phyloP scores from a whole-genome alignment of 495 filamentous ascomycete genomes.

The Antarctomyces pellizariae region DNA sequence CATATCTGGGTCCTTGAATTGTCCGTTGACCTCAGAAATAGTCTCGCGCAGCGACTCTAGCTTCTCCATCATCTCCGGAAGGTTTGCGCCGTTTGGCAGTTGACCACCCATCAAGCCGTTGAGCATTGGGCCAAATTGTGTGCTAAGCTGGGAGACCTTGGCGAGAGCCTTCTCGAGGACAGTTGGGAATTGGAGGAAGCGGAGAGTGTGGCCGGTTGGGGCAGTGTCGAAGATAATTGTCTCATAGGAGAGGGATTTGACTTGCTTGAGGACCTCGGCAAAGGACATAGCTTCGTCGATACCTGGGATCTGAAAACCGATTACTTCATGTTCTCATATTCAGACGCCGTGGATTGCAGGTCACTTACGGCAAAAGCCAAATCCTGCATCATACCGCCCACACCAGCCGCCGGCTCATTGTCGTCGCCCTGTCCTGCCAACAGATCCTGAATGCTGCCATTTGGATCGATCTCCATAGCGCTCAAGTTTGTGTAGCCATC shows the following conservation, averaged over 20 bases:
- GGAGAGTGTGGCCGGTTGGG: slow-evolving; percentile 94
- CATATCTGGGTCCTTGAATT: slow-evolving; percentile 91
- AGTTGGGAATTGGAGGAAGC: slow-evolving; percentile 95
- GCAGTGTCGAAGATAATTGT: slow-evolving; percentile 98
- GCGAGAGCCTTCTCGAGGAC: slow-evolving; percentile 95
- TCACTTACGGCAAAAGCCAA: slow-evolving; percentile 33
- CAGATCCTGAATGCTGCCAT: slow-evolving; percentile 90
- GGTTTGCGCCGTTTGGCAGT: slow-evolving; percentile 72
- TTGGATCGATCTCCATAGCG: slow-evolving; percentile 99
- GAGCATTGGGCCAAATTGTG: slow-evolving; percentile 87
- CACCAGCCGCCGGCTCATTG: slow-evolving; percentile 29
- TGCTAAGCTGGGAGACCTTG: slow-evolving; percentile 82
- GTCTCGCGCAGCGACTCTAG: slow-evolving; percentile 82
- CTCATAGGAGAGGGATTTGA: slow-evolving; percentile 97
- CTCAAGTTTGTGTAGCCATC: slow-evolving; percentile 85
- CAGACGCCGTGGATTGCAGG: not conserved
- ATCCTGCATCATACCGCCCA: slow-evolving; percentile 43
- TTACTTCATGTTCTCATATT: slow-evolving; percentile 5
- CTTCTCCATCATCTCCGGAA: slow-evolving; percentile 79
- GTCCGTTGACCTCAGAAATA: slow-evolving; percentile 85
- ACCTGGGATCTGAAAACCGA: slow-evolving; percentile 66
- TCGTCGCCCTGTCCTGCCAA: slow-evolving; percentile 62
- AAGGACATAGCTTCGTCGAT: slow-evolving; percentile 99
- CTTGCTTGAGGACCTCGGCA: slow-evolving; percentile 94
- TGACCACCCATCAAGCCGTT: slow-evolving; percentile 70